Conservation (phyloP, 768 basidiomycete genomes). For the Pholiota microspora region DNA sequence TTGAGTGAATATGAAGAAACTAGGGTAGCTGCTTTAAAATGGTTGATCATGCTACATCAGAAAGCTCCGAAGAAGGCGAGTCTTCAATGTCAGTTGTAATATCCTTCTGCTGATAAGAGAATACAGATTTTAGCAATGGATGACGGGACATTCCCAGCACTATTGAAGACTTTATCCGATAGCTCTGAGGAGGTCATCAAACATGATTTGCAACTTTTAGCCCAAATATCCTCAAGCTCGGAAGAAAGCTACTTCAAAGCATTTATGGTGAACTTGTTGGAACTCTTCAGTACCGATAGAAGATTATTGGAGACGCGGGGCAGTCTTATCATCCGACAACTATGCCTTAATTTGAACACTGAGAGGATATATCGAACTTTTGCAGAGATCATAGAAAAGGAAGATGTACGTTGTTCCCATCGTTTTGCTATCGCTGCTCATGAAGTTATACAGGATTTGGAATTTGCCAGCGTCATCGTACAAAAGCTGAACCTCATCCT, state of each 20-base stretch:
- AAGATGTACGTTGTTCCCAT: conserved; percentile 63
- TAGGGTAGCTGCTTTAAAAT: conserved; percentile 91
- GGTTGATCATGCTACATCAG: conserved; percentile 98
- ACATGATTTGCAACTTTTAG: conserved; percentile 91
- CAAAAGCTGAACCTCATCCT: conserved; percentile 97
- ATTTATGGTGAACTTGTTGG: conserved; percentile 93
- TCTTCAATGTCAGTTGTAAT: conserved; percentile 1
- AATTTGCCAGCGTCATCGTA: conserved; percentile 96
- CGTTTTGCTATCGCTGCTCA: neutral
- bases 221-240: conserved; percentile 94
- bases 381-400: conserved; percentile 96
- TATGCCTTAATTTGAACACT: conserved; percentile 91
- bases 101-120: neutral
- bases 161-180: conserved; percentile 95
- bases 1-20: conserved; percentile 97
- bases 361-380: conserved; percentile 95
- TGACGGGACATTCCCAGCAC: conserved; percentile 93
- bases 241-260: conserved; percentile 94
- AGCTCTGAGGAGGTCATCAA: conserved; percentile 98
- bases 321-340: conserved; percentile 91
- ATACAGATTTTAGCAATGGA: conserved; percentile 90
- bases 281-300: conserved; percentile 93
- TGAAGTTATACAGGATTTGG: conserved; percentile 67
- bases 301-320: conserved; percentile 87
- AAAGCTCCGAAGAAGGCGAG: conserved; percentile 92